These are phyloP conservation scores for Scutellaria barbata DNA, from an alignment of 257 asterid species.

Conservation along the genomic window DNA sequence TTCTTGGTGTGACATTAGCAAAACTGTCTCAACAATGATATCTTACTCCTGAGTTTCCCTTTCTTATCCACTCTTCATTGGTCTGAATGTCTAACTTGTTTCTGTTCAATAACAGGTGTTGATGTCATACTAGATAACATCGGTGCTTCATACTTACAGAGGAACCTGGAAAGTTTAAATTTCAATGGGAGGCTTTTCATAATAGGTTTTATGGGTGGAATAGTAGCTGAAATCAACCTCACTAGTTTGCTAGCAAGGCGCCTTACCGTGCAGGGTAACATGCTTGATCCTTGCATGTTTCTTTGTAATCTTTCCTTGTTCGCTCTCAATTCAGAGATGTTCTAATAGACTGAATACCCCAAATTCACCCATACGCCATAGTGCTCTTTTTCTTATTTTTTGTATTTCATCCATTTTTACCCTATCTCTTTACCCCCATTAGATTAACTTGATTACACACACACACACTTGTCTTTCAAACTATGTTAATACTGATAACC, in stretches of 20 bases:
- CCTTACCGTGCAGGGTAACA: slow-evolving; percentile 84
- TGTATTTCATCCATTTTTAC: too few relatives aligned
- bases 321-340: neutral
- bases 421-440: too few relatives aligned
- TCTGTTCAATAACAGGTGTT: slow-evolving; percentile 61
- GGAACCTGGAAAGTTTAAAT: slow-evolving; percentile 75
- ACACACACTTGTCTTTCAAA: too few relatives aligned
- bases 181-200: slow-evolving; percentile 90
- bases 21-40: too few relatives aligned
- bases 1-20: too few relatives aligned
- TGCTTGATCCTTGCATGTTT: slow-evolving; percentile 21
- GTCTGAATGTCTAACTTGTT: slow-evolving; percentile 17
- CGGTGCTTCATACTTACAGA: slow-evolving; percentile 76
- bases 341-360: neutral
- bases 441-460: too few relatives aligned
- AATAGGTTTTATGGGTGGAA: slow-evolving; percentile 93
- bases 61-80: neutral
- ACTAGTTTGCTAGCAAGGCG: slow-evolving; percentile 63
- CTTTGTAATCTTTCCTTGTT: neutral
- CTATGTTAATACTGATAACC: neutral
- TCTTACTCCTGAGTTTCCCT: neutral
- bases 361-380: too few relatives aligned
- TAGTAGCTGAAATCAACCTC: slow-evolving; percentile 69
- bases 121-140: slow-evolving; percentile 86
- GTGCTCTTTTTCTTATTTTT: too few relatives aligned